Base-by-base conservation (phyloP, 257 asterid genomes). In the Nyctanthes arbortristis region DNA sequence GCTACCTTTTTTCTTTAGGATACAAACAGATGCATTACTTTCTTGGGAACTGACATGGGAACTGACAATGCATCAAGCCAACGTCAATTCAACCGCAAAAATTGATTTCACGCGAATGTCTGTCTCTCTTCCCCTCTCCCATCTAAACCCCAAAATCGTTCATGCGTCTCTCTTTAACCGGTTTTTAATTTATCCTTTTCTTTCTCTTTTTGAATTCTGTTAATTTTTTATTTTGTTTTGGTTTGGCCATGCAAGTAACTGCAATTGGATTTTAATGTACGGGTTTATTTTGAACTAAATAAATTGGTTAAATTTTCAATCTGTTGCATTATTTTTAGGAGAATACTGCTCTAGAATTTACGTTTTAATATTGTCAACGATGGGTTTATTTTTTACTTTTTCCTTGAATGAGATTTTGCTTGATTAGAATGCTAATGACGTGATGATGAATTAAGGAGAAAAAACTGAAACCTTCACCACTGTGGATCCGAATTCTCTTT, bases 361-460 rank as follows among this genome's bases (percentile, higher is more conserved):
- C 71, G 32, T 1, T 22, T 58, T 65, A 43, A 47, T 59, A 9
- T 66, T 52, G 22, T 16, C 30, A 59, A 43, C 49, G 67, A 25
- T 18, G 13, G 71, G 4, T 66, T 60, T 63, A 7, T 32, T 7
- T 22, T 39, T 33, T n/a, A 37, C n/a, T n/a, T n/a, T n/a, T n/a
- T 9, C 4, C 1, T 22, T 52, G 18, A 2, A 20, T 52, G 30
- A 16, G 30, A n/a, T 22, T 52, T 52, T 68, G 82, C 47, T 29
- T 18, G 39, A 67, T 57, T 72, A 78, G 88, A 71, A 73, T 65
- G 76, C 65, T 60, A 68, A 61, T 75, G 85, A 65, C 82, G 75
- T 36, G 85, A 81, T 40, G 82, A 85, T 87, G 96, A 93, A 83
- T 82, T 95, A 88, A 84, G 97, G 89, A 76, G 91, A 85, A 61